Base-by-base conservation (phyloP, 331 rosid genomes). In the Rosa hybrid region DNA sequence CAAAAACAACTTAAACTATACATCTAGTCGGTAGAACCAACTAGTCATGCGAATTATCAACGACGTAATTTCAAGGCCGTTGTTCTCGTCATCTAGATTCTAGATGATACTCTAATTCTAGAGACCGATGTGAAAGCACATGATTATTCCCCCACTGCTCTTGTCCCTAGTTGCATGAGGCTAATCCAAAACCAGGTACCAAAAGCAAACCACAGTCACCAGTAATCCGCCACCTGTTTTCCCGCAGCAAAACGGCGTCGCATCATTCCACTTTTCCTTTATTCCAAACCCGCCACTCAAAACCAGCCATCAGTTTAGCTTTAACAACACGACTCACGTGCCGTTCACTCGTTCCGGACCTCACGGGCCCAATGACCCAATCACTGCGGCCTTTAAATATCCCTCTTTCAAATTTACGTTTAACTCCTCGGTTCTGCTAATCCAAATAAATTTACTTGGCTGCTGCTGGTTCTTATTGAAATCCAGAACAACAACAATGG, bases 151-250 rank as follows among this genome's bases (percentile, higher is more conserved):
- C 39, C 4, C 3, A 7, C 41, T 11, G 38, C 7, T 0, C 68
- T 62, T 4, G 68, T 62, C 18, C 68, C 41, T 25, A 62, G 8
- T 3, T 3, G 65, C 12, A 57, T 2, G 27, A 12, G 20, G 12
- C 41, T 20, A 70, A 7, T 12, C 4, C 14, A 49, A 72, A 72
- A 72, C 46, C 62, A 49, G 75, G 44, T 3, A 53, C 75, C 21
- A 46, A 71, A 46, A 46, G 57, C 56, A 42, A 39, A 56, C 62
- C 25, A 59, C 68, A 53, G 12, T 46, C 17, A 4, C 42, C 2
- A 4, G 49, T 13, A 6, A 30, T 59, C 27, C 69, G 54, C 81
- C 70, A 3, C 81, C 69, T 44, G 76, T 54, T 69, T 78, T 41
- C 49, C 2, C 17, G 23, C 76, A 14, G 0, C 75, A 54, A 38